A percentile compares a stretch with the other conserved stretches of the same genome.
Evolutionary conservation across 768 basidiomycete genomes (phyloP).

Genomic region (Mycena vitilis): DNA sequence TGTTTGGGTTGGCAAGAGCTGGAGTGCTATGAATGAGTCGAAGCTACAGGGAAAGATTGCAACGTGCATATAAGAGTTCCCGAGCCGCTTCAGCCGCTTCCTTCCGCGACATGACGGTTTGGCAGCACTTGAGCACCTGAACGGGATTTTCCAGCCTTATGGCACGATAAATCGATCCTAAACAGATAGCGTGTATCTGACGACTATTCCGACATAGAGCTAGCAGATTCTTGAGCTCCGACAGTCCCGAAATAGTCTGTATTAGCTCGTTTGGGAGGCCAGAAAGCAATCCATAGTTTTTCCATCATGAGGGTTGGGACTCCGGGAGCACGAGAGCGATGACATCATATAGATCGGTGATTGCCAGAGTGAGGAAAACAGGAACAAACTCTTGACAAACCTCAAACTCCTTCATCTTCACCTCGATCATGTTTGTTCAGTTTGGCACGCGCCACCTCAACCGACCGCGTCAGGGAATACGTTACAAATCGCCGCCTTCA

Average conservation of each 20-base stretch:
- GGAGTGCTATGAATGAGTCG: background rate
- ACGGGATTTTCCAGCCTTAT: background rate
- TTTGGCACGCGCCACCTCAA: too few relatives aligned
- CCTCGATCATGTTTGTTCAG: too few relatives aligned
- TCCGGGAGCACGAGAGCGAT: too few relatives aligned
- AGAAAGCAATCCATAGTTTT: background rate
- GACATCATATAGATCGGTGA: too few relatives aligned
- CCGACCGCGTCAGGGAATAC: too few relatives aligned
- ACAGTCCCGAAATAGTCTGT: background rate
- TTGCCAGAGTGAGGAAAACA: too few relatives aligned
- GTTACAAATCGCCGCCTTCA: too few relatives aligned
- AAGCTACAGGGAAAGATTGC: background rate
- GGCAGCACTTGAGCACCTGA: conserved; percentile 11
- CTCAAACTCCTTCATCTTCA: too few relatives aligned
- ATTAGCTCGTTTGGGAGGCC: conserved; percentile 14
- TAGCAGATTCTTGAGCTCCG: conserved; percentile 1
- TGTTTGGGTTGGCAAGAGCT: background rate
- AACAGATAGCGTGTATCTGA: conserved; percentile 10
- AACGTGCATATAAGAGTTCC: background rate
- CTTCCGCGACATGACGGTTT: background rate
- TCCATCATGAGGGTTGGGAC: background rate
- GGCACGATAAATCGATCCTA: conserved; percentile 17
- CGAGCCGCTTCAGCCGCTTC: background rate
- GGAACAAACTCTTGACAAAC: too few relatives aligned
- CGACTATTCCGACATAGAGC: conserved; percentile 9